Conservation (phyloP, 2,329 filamentous ascomycete genomes). For the Penicillium paneum region DNA sequence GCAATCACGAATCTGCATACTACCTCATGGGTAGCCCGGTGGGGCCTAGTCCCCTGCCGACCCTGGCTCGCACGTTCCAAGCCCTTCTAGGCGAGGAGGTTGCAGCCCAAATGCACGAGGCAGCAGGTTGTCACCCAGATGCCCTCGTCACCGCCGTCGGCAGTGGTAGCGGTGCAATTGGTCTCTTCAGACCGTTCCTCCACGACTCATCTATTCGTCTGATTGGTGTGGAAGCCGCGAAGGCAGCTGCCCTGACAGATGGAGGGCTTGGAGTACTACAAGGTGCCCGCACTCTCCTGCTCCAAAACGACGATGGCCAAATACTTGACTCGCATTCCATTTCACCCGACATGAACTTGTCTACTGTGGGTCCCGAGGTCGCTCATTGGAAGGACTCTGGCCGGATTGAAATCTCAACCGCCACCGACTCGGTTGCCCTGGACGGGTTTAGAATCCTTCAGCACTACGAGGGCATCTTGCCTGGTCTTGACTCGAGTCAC, state of each 20-base stretch:
- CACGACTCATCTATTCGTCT: conserved; percentile 10
- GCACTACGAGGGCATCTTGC: conserved; percentile 21
- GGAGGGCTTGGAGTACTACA: conserved; percentile 23
- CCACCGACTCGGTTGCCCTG: conserved; percentile 26
- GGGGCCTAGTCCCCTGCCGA: conserved; percentile 24
- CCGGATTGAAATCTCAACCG: conserved; percentile 25
- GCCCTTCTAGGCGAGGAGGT: conserved; percentile 26
- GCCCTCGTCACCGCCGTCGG: conserved; percentile 25
- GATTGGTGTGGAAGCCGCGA: conserved; percentile 18
- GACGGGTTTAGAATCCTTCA: conserved; percentile 25
- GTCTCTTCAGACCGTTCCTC: conserved; percentile 23
- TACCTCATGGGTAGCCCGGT: conserved; percentile 27
- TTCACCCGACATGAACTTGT: conserved; percentile 25
- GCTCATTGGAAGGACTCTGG: conserved; percentile 25
- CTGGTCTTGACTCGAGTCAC: conserved; percentile 27
- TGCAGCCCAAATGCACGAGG: conserved; percentile 21
- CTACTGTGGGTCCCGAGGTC: conserved; percentile 23
- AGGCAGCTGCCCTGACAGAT: conserved; percentile 19
- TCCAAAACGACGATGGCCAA: conserved; percentile 23
- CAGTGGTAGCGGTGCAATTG: conserved; percentile 23
- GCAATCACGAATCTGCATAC: conserved; percentile 24
- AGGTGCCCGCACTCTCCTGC: conserved; percentile 24
- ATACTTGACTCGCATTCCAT: conserved; percentile 24
- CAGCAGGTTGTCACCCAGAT: conserved; percentile 18
- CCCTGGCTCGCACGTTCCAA: conserved; percentile 25